Evolutionary conservation across 352 stramenopile species (phyloP), one percentile per base, ranked within the genome.

Genomic region (Globisporangium cederbergense): DNA sequence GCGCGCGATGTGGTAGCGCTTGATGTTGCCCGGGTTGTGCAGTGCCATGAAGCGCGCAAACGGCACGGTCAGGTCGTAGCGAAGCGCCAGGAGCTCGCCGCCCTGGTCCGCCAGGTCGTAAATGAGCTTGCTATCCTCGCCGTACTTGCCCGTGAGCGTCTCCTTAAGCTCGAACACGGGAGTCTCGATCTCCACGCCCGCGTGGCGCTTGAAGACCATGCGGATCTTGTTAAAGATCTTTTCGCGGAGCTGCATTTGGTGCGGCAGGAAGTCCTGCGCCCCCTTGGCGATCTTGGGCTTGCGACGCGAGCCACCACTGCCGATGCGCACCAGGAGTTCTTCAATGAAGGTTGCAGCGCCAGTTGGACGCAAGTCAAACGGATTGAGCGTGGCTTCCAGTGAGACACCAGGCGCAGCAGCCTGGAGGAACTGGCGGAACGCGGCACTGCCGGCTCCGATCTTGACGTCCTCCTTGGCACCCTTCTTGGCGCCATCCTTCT

Each of bases 81-180:
- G 86, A 28, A 98, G 81, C 32, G 90, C 91, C 58, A 99, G 73
- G 20, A 98, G 66, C 74, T 99, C 95, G 46, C 97, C 97, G 66
- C 96, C 97, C 70, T 99, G 97, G 78, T 99, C 97, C 14, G 97
- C 96, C 53, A 99, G 81, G 68, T 99, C 97, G 77, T 99, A 99
- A 71, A 99, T 99, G 25, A 99, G 90, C 77, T 99, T 99, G 68
- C 81, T 97, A 76, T 99, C 97, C 74, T 99, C 97, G 50, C 97
- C 97, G 76, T 99, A 99, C 78, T 99, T 99, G 59, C 97, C 97
- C 14, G 95, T 99, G 14, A 99, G 81, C 45, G 97, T 99, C 70
- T 99, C 96, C 72, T 99, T 99, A 36, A 99, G 83, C 80, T 99
- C 97, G 68, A 99, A 99, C 25, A 99, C 97, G 16, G 97, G 97